Evolutionary conservation across 768 basidiomycete species (phyloP).

Genomic region (Leccinum longicurvipes): DNA sequence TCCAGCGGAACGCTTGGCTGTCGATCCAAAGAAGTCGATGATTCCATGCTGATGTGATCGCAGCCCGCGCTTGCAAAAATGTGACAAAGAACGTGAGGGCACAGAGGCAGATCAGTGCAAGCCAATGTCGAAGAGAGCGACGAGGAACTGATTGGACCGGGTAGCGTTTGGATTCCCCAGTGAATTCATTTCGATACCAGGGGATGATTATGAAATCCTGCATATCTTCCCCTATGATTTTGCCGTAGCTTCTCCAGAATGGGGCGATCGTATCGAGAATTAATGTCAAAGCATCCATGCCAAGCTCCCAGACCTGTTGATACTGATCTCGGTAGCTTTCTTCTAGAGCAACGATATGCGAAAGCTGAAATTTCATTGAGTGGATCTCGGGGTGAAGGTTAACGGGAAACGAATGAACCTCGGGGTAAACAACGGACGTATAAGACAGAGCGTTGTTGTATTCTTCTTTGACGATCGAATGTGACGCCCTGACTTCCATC

Average conservation of each 20-base stretch:
- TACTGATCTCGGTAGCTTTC: constrained; percentile 80
- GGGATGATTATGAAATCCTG: constrained; percentile 81
- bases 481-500: constrained; percentile 50
- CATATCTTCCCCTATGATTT: constrained; percentile 75
- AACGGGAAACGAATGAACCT: constrained; percentile 42
- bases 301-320: constrained; percentile 79
- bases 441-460: constrained; percentile 64
- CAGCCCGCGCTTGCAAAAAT: constrained; percentile 56
- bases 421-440: constrained; percentile 75
- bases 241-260: constrained; percentile 79
- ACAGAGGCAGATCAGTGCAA: constrained; percentile 54
- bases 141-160: constrained; percentile 53
- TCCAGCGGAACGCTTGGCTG: constrained; percentile 61
- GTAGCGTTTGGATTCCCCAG: constrained; percentile 70
- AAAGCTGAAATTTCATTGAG: constrained; percentile 45
- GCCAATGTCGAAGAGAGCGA: constrained; percentile 68
- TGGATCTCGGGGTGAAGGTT: constrained; percentile 71
- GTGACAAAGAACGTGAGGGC: constrained; percentile 45
- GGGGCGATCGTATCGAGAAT: constrained; percentile 74
- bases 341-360: constrained; percentile 65
- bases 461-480: constrained; percentile 54
- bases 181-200: constrained; percentile 80
- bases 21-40: constrained; percentile 57
- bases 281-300: constrained; percentile 73
- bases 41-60: constrained; percentile 50